Evolutionary conservation across 768 basidiomycete genomes (phyloP).

Genomic region (Roridomyces roridus): DNA sequence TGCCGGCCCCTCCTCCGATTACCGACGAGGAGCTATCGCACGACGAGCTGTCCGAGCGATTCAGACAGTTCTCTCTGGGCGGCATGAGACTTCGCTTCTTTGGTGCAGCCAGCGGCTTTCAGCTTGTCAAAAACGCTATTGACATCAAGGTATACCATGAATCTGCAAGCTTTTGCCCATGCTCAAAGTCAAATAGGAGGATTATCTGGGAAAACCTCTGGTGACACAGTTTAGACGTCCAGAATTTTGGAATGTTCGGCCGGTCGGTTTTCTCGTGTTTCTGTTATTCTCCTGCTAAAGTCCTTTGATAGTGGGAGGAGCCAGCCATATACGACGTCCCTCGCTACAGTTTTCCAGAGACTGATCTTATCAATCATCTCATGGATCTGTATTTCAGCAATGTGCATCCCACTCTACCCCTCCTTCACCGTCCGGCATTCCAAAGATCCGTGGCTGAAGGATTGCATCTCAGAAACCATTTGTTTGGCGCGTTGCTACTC

Average conservation of each 20-base stretch:
- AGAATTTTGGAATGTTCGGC: slow-evolving; percentile 28
- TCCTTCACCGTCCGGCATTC: slow-evolving; percentile 76
- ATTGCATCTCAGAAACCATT: slow-evolving; percentile 52
- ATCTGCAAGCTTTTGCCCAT: not conserved
- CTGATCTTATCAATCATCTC: slow-evolving; percentile 53
- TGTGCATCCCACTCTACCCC: slow-evolving; percentile 56
- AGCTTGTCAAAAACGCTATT: slow-evolving; percentile 49
- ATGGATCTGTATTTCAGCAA: slow-evolving; percentile 64
- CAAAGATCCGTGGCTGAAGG: slow-evolving; percentile 51
- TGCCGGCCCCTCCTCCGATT: slow-evolving; percentile 4
- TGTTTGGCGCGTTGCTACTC: slow-evolving; percentile 65
- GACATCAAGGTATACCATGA: slow-evolving; percentile 48
- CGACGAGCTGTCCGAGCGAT: slow-evolving; percentile 38
- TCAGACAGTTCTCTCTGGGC: slow-evolving; percentile 36
- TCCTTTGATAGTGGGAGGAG: slow-evolving; percentile 44
- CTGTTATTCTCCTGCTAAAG: not conserved
- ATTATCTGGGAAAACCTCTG: slow-evolving; percentile 9
- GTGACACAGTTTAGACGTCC: slow-evolving; percentile 12
- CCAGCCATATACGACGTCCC: slow-evolving; percentile 31
- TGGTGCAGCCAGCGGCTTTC: slow-evolving; percentile 49
- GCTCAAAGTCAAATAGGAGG: slow-evolving; percentile 8
- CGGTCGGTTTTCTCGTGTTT: slow-evolving; percentile 1
- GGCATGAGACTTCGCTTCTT: slow-evolving; percentile 44
- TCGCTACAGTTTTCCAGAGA: slow-evolving; percentile 51
- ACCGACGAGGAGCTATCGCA: slow-evolving; percentile 38